Base-by-base conservation (phyloP, 805 yeast genomes). In the Metschnikowia continentalis region DNA sequence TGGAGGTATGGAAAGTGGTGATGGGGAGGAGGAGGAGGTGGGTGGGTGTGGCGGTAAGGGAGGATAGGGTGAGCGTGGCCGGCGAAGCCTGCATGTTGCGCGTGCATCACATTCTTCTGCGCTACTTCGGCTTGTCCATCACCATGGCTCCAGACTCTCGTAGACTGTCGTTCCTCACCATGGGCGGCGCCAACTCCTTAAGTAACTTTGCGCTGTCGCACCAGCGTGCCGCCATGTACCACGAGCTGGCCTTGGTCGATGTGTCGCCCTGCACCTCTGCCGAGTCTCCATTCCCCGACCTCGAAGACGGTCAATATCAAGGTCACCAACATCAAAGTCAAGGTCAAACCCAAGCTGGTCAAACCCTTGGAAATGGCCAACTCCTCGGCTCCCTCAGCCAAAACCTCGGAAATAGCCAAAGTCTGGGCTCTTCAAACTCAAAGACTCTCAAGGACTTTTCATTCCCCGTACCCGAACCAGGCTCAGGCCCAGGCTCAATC, bases 121-220 rank as follows among this genome's bases (percentile, higher is more conserved):
- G n/a, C 19, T 14, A 35, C 38, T n/a, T 32, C 30, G 4, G 19
- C 36, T 42, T 15, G 10, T 19, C 5, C 30, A 26, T 20, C 26
- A 5, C 10, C 37, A 20, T 32, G 37, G 36, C 35, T 19, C 35
- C 35, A 7, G 32, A 32, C 35, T 19, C 37, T 37, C 32, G 30
- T 13, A 42, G 36, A 32, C 22, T 23, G 46, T 42, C 46, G 30
- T 42, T 42, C 20, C 36, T 22, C 30, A 20, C 37, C 37, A 22
- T 42, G 14, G 46, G 46, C 8, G 46, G 46, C 38, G 30, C 20
- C 7, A 23, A 42, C n/a, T 33, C 46, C 11, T 37, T 74, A 42
- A 58, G 56, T 55, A 71, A 72, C 50, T 74, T 74, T 54, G 76
- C 75, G 14, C 67, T 74, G 5, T 70, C 76, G 11, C 70, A 67